Conservation (phyloP, 495 filamentous ascomycete genomes). For the Corynascus novoguineensis region DNA sequence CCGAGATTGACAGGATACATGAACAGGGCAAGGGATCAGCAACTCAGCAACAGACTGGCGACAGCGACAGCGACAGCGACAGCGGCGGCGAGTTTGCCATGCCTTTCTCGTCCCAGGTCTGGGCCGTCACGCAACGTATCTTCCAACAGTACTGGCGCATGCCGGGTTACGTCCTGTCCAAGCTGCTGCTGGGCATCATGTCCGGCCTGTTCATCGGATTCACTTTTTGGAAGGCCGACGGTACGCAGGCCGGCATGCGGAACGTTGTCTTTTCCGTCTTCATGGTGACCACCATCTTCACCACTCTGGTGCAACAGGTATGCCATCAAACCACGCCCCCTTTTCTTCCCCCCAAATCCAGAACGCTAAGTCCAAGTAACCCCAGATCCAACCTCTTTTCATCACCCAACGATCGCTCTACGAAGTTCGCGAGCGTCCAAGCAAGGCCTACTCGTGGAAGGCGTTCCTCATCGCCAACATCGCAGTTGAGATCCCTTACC, state of each 20-base stretch:
- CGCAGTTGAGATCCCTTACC: slow-evolving; percentile 68
- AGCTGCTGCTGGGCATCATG: slow-evolving; percentile 37
- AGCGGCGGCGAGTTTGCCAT: slow-evolving; percentile 27
- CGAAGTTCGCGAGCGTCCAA: slow-evolving; percentile 61
- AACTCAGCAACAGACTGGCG: background rate
- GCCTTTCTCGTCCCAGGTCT: slow-evolving; percentile 38
- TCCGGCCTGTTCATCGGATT: slow-evolving; percentile 66
- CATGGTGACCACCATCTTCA: slow-evolving; percentile 62
- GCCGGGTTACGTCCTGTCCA: slow-evolving; percentile 66
- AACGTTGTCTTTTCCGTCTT: slow-evolving; percentile 65
- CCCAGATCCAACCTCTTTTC: slow-evolving; percentile 62
- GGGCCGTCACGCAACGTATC: slow-evolving; percentile 48
- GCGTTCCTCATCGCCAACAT: slow-evolving; percentile 65
- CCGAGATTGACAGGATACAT: slow-evolving; percentile 49
- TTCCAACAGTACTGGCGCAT: slow-evolving; percentile 76
- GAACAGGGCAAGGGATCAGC: background rate
- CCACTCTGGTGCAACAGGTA: slow-evolving; percentile 56
- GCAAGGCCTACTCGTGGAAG: slow-evolving; percentile 67
- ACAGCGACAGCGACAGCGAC: background rate
- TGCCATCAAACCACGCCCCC: background rate
- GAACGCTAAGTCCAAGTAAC: background rate
- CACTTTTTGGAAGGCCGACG: slow-evolving; percentile 61
- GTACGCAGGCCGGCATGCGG: slow-evolving; percentile 57
- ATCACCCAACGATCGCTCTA: slow-evolving; percentile 61
- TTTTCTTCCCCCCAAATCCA: too few relatives aligned